Conservation (phyloP, 306 rosid species). For the Ormosia semicastrata region DNA sequence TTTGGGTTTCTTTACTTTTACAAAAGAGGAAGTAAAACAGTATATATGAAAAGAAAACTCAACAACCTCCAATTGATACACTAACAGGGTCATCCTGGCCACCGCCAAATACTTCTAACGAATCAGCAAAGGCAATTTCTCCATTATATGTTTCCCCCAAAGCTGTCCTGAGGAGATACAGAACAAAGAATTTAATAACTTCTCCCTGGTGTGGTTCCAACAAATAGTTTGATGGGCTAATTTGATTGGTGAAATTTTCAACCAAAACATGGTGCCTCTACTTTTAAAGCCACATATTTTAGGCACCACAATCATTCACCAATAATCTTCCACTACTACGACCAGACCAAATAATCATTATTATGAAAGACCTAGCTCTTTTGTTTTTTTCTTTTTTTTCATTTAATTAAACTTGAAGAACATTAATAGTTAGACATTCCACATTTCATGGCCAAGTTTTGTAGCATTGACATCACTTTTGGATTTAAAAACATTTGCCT, state of each 20-base stretch:
- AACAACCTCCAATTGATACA: conserved; percentile 92
- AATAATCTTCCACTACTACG: conserved; percentile 1
- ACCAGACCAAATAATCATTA: conserved; percentile 15
- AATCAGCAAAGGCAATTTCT: conserved; percentile 76
- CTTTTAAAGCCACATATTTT: background rate
- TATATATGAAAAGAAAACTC: conserved; percentile 22
- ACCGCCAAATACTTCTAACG: conserved; percentile 84
- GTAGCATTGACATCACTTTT: background rate
- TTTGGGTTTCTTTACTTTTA: conserved; percentile 7
- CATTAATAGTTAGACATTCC: conserved; percentile 10
- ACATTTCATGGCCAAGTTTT: background rate
- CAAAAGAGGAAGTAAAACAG: conserved; percentile 24
- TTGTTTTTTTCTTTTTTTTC: background rate
- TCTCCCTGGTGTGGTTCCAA: conserved; percentile 22
- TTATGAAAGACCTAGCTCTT: background rate
- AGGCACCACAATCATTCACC: conserved; percentile 6
- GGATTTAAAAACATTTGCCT: background rate
- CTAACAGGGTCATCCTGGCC: conserved; percentile 95
- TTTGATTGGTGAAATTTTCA: conserved; percentile 4
- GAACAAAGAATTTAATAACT: conserved; percentile 28
- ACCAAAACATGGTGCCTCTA: background rate
- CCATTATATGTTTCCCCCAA: conserved; percentile 86
- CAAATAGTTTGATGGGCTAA: conserved; percentile 1
- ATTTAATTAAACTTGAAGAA: conserved; percentile 6
- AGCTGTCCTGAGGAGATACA: conserved; percentile 61